Evolutionary conservation across 164 flowering plant species (phyloP).

Genomic region (Chimonanthus salicifolius): DNA sequence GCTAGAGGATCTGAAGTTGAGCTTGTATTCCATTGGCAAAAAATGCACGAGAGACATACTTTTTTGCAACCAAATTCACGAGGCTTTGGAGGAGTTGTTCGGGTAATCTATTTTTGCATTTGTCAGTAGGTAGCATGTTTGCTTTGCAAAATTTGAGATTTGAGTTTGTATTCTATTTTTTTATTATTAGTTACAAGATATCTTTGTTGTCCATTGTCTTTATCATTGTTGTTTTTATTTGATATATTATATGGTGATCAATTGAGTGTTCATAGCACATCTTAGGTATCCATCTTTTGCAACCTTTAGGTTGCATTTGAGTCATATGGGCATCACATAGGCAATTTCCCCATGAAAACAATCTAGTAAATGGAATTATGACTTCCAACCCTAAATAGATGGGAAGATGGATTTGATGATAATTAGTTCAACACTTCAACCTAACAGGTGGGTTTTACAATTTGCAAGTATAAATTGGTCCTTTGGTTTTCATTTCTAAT

Average conservation of each 20-base stretch:
- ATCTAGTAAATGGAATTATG: too few relatives aligned
- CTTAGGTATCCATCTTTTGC: too few relatives aligned
- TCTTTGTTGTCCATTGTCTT: background rate
- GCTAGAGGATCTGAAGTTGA: constrained; percentile 53
- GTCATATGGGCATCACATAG: too few relatives aligned
- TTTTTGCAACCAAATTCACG: constrained; percentile 83
- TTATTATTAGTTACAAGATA: background rate
- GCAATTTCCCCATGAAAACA: too few relatives aligned
- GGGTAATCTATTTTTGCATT: constrained; percentile 38
- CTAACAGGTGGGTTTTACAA: background rate
- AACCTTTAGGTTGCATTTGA: too few relatives aligned
- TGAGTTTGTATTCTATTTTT: background rate
- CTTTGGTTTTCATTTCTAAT: background rate
- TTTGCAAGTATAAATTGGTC: background rate
- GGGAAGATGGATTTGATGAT: too few relatives aligned
- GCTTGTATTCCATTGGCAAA: constrained; percentile 81
- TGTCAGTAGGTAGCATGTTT: background rate
- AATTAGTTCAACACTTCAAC: too few relatives aligned
- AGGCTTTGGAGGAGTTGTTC: constrained; percentile 79
- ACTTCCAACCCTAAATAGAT: too few relatives aligned
- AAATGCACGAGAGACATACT: constrained; percentile 85
- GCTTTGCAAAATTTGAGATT: background rate
- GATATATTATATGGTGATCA: too few relatives aligned
- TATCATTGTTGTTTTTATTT: too few relatives aligned
- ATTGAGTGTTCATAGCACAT: too few relatives aligned